Conservation (phyloP, 306 rosid genomes). For the Aeschynomene evenia region DNA sequence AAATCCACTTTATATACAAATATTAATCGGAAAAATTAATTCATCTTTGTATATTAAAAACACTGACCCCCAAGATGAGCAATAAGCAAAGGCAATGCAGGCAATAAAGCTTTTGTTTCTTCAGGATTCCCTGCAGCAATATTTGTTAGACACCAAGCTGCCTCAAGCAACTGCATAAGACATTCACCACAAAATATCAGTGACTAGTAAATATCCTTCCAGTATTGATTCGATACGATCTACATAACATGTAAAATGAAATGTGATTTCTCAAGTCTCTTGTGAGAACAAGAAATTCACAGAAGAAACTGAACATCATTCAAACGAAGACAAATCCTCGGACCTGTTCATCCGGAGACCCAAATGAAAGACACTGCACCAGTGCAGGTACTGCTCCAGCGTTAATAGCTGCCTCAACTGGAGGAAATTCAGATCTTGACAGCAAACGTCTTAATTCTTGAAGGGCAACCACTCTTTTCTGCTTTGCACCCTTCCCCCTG, state of each 20-base stretch:
- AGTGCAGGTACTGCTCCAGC: slow-evolving; percentile 80
- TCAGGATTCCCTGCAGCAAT: slow-evolving; percentile 97
- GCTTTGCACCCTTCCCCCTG: slow-evolving; percentile 90
- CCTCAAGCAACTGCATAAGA: slow-evolving; percentile 86
- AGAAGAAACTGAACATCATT: slow-evolving; percentile 24
- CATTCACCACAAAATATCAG: slow-evolving; percentile 33
- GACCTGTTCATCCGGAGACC: slow-evolving; percentile 97
- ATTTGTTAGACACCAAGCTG: slow-evolving; percentile 98
- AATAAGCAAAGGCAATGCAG: slow-evolving; percentile 86
- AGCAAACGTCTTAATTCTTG: slow-evolving; percentile 78
- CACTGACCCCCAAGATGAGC: slow-evolving; percentile 93
- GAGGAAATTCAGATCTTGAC: slow-evolving; percentile 90
- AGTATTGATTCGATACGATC: slow-evolving; percentile 1
- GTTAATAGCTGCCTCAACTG: slow-evolving; percentile 73
- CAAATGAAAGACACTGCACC: slow-evolving; percentile 90
- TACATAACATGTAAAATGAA: slow-evolving; percentile 12
- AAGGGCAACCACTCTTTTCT: slow-evolving; percentile 75
- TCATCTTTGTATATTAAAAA: slow-evolving; percentile 14
- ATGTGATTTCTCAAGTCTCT: slow-evolving; percentile 7
- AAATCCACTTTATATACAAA: slow-evolving; percentile 10
- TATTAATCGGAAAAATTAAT: slow-evolving; percentile 3
- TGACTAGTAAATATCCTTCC: slow-evolving; percentile 17
- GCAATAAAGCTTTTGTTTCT: slow-evolving; percentile 86
- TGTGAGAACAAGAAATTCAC: not conserved
- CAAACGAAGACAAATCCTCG: slow-evolving; percentile 12